These are phyloP conservation scores for Alloteropsis semialata DNA, from an alignment of 176 grass and related monocot species.

Conservation along the genomic window DNA sequence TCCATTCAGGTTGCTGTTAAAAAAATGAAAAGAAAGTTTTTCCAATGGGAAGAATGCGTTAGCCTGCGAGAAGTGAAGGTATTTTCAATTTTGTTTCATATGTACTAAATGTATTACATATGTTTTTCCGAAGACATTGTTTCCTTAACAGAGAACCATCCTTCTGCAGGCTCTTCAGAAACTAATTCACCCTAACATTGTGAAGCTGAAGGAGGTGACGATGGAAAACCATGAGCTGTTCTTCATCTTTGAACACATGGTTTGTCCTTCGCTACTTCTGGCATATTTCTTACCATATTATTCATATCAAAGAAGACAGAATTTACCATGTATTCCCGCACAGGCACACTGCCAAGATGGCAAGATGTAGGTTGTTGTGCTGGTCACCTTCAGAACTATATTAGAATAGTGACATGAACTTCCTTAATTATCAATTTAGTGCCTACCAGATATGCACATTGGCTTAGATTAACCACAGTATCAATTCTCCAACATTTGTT, in stretches of 20 bases:
- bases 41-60: conserved; percentile 72
- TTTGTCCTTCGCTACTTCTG: conserved; percentile 19
- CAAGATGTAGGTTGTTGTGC: background rate
- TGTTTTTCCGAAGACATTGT: background rate
- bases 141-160: conserved; percentile 26
- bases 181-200: conserved; percentile 77
- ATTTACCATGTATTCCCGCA: background rate
- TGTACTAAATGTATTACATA: background rate
- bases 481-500: background rate
- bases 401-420: background rate
- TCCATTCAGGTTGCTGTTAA: conserved; percentile 83
- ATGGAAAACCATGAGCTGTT: conserved; percentile 87
- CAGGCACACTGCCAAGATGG: background rate
- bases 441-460: background rate
- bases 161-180: conserved; percentile 67
- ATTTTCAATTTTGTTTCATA: conserved; percentile 23
- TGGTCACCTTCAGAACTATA: background rate
- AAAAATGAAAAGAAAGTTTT: conserved; percentile 97
- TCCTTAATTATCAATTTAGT: background rate
- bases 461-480: background rate
- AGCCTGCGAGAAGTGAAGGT: conserved; percentile 89
- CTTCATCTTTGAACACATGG: conserved; percentile 98
- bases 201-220: conserved; percentile 79
- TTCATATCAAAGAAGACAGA: background rate
- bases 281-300: background rate